Base-by-base conservation (phyloP, 306 rosid genomes). In the Malus orientalis region DNA sequence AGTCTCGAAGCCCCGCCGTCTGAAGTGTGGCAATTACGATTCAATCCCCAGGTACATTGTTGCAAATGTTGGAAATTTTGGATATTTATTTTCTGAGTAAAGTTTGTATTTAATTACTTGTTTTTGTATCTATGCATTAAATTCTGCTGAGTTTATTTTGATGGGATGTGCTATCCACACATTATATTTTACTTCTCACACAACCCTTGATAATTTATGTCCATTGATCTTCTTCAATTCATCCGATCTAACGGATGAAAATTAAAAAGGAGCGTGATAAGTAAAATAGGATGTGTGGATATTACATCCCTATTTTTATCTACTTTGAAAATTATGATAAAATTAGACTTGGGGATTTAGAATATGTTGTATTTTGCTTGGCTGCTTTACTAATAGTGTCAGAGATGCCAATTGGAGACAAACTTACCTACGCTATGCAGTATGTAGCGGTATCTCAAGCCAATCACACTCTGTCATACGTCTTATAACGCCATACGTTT, bases 1-100 rank as follows among this genome's bases (percentile, higher is more conserved):
- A 92, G 93, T 19, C 93, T 92, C 68, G 99, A 96, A 75, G 96
- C 99, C 53, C 99, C 98, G 3, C 99, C 99, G 3, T 96, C 99
- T 55, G 98, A 92, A 84, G 97, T 96, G 78, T 96, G 98, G 99
- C 98, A 96, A 84, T 84, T 96, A 89, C 90, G 91, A 53, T 92
- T 96, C 83, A 91, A 92, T 84, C 93, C 98, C 44, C 87, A 88
- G 96, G 99, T 92, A 40, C 38, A 19, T 54, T 36, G 1, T 69
- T 61, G 20, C 23, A 15, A 15, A 42, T 69, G 44, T 29, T 69
- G 22, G 4, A 64, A 11, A 29, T 2, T 66, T 62, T 55, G 33
- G 60, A 40, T 25, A 29, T 6, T 16, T 18, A 58, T 4, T 58
- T 38, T 38, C 44, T 2, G 19, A 4, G 15, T 23, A 49, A 47